A percentile compares a stretch with the other conserved stretches of the same genome.
These are phyloP conservation scores for Aspergillus quadrilineatus DNA, from an alignment of 2,329 filamentous ascomycete species.

Conservation along the genomic window DNA sequence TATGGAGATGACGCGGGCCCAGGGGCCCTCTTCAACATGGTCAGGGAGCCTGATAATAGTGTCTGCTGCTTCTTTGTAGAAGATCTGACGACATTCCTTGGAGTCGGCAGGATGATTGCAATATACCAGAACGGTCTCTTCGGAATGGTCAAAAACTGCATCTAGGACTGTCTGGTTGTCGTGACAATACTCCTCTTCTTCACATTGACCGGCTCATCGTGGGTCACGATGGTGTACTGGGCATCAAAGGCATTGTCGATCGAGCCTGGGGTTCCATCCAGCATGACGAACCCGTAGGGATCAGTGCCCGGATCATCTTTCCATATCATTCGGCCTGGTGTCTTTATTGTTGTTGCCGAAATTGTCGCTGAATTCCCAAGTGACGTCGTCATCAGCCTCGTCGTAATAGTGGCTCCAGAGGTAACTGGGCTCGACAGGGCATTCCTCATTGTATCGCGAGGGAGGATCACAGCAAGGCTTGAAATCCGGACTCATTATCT, in stretches of 20 bases:
- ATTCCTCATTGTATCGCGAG: constrained; percentile 19
- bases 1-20: constrained; percentile 20
- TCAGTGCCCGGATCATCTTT: constrained; percentile 22
- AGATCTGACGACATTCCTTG: constrained; percentile 13
- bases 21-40: constrained; percentile 22
- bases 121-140: constrained; percentile 26
- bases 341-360: constrained; percentile 13
- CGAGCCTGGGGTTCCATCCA: constrained; percentile 29
- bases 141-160: constrained; percentile 26
- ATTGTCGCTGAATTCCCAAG: constrained; percentile 23
- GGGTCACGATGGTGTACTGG: background rate
- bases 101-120: constrained; percentile 23
- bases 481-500: background rate
- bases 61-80: constrained; percentile 15
- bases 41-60: constrained; percentile 23
- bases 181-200: constrained; percentile 25
- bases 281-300: constrained; percentile 34
- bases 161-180: constrained; percentile 28
- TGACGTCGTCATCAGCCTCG: constrained; percentile 18
- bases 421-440: constrained; percentile 29
- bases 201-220: constrained; percentile 20
- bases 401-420: constrained; percentile 24
- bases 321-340: constrained; percentile 19
- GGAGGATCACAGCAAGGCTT: constrained; percentile 11
- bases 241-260: constrained; percentile 26